These are phyloP conservation scores for Cystobasidium pallidum DNA, from an alignment of 1,284 basidiomycete species.

Conservation along the genomic window DNA sequence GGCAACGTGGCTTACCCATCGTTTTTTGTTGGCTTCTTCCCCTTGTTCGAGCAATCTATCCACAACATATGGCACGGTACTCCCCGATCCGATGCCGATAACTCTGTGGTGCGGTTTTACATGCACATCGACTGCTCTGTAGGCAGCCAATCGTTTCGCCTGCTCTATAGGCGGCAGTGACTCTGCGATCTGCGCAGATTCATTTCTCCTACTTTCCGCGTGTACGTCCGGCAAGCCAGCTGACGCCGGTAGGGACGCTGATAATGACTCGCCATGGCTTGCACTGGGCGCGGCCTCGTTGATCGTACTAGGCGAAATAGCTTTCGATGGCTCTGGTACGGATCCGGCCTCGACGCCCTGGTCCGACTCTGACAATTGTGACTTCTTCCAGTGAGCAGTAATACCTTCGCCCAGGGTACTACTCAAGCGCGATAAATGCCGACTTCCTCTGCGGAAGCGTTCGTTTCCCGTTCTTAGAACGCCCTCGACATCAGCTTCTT, in stretches of 20 bases:
- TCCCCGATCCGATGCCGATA: conserved; percentile 85
- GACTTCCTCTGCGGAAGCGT: conserved; percentile 16
- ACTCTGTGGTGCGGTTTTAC: conserved; percentile 82
- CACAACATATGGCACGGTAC: conserved; percentile 96
- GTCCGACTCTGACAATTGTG: background rate
- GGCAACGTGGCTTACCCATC: conserved; percentile 65
- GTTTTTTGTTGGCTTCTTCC: conserved; percentile 68
- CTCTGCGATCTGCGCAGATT: background rate
- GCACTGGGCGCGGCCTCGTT: no score
- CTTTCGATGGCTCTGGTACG: background rate
- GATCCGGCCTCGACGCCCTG: background rate
- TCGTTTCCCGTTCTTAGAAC: conserved; percentile 1
- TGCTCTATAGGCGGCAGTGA: conserved; percentile 52
- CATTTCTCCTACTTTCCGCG: background rate
- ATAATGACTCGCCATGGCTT: background rate
- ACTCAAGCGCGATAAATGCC: conserved; percentile 19
- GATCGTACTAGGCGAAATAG: background rate
- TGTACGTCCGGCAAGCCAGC: conserved; percentile 13
- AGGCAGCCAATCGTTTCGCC: conserved; percentile 89
- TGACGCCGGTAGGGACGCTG: conserved; percentile 1
- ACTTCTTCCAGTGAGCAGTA: conserved; percentile 25
- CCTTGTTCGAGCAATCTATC: conserved; percentile 91
- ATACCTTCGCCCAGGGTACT: conserved; percentile 28
- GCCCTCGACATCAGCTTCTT: conserved; percentile 10
- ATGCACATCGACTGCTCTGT: conserved; percentile 90